Conservation (phyloP, 805 yeast species). For the Pichia insulana region DNA sequence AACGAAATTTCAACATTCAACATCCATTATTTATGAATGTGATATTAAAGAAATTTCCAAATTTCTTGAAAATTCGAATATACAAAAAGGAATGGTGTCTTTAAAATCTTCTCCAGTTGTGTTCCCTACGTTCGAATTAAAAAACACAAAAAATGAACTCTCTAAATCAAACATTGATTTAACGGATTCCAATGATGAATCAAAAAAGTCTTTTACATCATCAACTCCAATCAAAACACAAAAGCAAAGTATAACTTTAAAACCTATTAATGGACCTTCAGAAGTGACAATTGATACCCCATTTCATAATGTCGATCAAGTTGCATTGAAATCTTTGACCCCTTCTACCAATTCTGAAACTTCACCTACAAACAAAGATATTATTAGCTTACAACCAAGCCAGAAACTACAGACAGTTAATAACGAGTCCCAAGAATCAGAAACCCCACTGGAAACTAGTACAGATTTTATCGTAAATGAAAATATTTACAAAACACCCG, state of each 20-base stretch:
- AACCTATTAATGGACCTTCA: not conserved
- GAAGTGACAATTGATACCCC: not conserved
- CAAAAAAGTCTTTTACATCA: not conserved
- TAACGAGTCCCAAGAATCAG: not conserved
- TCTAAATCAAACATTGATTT: conserved; percentile 12
- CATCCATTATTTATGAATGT: conserved; percentile 31
- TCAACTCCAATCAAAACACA: conserved; percentile 4
- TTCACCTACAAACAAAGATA: too few relatives aligned
- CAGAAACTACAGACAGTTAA: not conserved
- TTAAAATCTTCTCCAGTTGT: not conserved
- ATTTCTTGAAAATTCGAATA: conserved; percentile 18
- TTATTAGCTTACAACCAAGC: too few relatives aligned
- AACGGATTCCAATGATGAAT: conserved; percentile 1
- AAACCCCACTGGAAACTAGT: not conserved
- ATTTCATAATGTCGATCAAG: too few relatives aligned
- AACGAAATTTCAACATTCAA: conserved; percentile 23
- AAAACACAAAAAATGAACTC: not conserved
- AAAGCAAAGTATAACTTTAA: not conserved
- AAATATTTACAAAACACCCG: conserved; percentile 5
- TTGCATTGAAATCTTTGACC: too few relatives aligned
- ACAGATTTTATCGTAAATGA: conserved; percentile 1
- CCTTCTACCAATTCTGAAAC: too few relatives aligned
- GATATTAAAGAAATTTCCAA: conserved; percentile 21
- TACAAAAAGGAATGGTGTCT: not conserved
- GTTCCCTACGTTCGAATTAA: not conserved